phyloP scores from a whole-genome alignment of 164 flowering plant species.

The Nelumbo lutea region DNA sequence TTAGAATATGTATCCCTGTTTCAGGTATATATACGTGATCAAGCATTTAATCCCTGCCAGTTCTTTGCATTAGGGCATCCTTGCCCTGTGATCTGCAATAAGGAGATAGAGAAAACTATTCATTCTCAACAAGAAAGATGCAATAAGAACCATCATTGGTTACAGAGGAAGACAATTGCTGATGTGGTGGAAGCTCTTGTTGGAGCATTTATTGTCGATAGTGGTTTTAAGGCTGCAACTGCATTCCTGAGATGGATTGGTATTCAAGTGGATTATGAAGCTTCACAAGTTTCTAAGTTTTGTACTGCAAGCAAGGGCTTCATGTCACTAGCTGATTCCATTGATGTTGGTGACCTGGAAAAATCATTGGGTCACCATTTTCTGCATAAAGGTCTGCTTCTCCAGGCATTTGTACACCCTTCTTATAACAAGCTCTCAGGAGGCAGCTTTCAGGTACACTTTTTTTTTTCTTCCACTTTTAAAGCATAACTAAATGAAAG shows the following conservation, averaged over 20 bases:
- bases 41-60: constrained; percentile 63
- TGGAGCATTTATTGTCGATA: constrained; percentile 87
- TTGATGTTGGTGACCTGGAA: constrained; percentile 53
- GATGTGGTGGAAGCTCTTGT: constrained; percentile 91
- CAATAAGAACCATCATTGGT: constrained; percentile 69
- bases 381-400: constrained; percentile 65
- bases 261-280: constrained; percentile 58
- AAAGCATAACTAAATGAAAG: not conserved
- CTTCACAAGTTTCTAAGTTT: constrained; percentile 39
- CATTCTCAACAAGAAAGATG: constrained; percentile 48
- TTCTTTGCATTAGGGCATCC: constrained; percentile 76
- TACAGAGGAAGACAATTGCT: constrained; percentile 76
- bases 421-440: constrained; percentile 71
- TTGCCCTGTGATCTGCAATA: constrained; percentile 48
- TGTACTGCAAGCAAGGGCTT: constrained; percentile 45
- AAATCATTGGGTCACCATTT: constrained; percentile 46
- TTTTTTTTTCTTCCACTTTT: not conserved
- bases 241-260: constrained; percentile 92
- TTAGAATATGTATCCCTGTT: not conserved
- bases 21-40: constrained; percentile 90
- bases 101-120: constrained; percentile 38
- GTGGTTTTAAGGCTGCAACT: constrained; percentile 87
- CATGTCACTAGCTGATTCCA: constrained; percentile 34
- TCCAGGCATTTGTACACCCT: constrained; percentile 92
- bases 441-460: constrained; percentile 90